A percentile compares a stretch with the other conserved stretches of the same genome.
phyloP scores from a whole-genome alignment of 371 early-diverging fungal species.

The Mortierella polycephala region DNA sequence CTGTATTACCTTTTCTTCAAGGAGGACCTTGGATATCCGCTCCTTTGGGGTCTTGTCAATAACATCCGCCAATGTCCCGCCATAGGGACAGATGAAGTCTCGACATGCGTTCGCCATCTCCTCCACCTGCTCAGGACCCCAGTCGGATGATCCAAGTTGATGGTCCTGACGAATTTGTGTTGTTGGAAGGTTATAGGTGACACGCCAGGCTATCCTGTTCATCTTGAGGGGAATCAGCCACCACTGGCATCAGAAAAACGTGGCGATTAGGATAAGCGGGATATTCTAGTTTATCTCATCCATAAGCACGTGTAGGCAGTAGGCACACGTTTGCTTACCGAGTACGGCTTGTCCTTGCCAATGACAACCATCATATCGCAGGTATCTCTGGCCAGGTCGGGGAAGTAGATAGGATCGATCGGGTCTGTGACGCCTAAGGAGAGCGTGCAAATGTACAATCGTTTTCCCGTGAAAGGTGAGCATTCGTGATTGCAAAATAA shows the following conservation, averaged over 20 bases:
- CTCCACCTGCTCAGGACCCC: constrained; percentile 40
- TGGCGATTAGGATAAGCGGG: neutral
- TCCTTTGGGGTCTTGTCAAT: constrained; percentile 43
- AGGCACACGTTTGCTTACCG: constrained; percentile 24
- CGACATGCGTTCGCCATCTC: constrained; percentile 40
- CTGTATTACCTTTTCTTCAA: constrained; percentile 45
- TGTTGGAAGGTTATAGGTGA: constrained; percentile 46
- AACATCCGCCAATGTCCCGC: constrained; percentile 39
- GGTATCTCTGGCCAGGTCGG: constrained; percentile 30
- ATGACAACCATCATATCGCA: constrained; percentile 51
- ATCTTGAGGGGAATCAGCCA: constrained; percentile 43
- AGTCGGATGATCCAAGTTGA: constrained; percentile 38
- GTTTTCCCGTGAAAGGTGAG: neutral
- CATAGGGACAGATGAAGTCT: constrained; percentile 42
- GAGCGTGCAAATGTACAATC: neutral
- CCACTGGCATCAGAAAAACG: constrained; percentile 19
- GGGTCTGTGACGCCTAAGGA: constrained; percentile 38
- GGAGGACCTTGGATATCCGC: constrained; percentile 39
- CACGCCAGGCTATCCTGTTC: constrained; percentile 47
- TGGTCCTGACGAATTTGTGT: constrained; percentile 42
- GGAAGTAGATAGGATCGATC: constrained; percentile 48
- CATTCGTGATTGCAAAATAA: constrained; percentile 1
- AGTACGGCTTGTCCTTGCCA: constrained; percentile 51
- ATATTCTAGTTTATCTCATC: neutral
- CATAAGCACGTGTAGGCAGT: neutral